These are phyloP conservation scores for Skeletonema menzelii DNA, from an alignment of 108 stramenopile genomes.

Conservation along the genomic window DNA sequence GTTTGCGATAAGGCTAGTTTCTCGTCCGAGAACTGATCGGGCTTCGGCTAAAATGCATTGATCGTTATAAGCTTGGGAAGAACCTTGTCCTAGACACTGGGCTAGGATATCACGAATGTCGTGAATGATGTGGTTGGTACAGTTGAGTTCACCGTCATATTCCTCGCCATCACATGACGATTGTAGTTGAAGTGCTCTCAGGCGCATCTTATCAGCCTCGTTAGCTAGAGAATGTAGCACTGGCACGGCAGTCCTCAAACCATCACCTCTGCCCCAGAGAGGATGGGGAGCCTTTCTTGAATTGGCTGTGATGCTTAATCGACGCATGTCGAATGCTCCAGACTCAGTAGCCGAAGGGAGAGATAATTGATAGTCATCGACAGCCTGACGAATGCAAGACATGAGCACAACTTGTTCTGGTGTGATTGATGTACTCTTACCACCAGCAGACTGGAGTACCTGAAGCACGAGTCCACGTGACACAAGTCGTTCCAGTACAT, in stretches of 20 bases:
- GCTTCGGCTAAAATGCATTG: conserved; percentile 13
- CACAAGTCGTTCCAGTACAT: conserved; percentile 55
- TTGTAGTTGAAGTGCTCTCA: conserved; percentile 12
- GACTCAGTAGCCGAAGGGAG: conserved; percentile 17
- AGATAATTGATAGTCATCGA: conserved; percentile 39
- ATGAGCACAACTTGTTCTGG: conserved; percentile 81
- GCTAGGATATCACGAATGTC: conserved; percentile 68
- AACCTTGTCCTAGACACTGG: conserved; percentile 47
- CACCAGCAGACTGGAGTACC: conserved; percentile 48
- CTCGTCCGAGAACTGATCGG: conserved; percentile 52
- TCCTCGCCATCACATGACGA: not conserved
- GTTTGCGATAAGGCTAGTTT: conserved; percentile 48
- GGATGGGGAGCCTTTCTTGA: conserved; percentile 31
- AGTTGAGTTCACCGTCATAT: conserved; percentile 40
- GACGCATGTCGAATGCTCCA: conserved; percentile 21
- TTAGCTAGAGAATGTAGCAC: conserved; percentile 52
- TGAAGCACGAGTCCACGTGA: conserved; percentile 53
- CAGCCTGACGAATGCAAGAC: conserved; percentile 62
- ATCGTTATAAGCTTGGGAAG: not conserved
- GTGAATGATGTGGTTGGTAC: conserved; percentile 44
- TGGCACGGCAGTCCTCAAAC: conserved; percentile 27
- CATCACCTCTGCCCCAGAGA: conserved; percentile 46
- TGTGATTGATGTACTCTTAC: conserved; percentile 22
- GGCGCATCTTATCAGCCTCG: conserved; percentile 22
- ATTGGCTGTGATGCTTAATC: conserved; percentile 29